These are phyloP conservation scores for Backusella sp. DNA, from an alignment of 192 early-diverging fungal species.

Conservation along the genomic window DNA sequence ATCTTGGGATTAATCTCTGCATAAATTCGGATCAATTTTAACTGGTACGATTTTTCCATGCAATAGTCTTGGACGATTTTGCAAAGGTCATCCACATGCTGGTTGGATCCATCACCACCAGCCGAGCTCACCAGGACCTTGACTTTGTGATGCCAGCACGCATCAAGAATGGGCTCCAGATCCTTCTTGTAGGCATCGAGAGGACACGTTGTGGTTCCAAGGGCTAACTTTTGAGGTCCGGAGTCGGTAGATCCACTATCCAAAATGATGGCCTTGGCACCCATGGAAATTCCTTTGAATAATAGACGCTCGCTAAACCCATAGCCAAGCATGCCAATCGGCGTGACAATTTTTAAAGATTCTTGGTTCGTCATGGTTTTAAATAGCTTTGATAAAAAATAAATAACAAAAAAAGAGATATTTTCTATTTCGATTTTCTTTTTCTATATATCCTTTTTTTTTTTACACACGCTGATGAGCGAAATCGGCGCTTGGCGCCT, in stretches of 20 bases:
- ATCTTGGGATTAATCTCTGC: neutral
- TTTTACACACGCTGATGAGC: neutral
- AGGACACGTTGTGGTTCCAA: constrained; percentile 14
- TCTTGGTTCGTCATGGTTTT: neutral
- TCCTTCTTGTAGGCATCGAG: constrained; percentile 16
- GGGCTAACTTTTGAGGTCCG: constrained; percentile 21
- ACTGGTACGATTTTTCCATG: neutral
- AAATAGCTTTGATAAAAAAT: neutral
- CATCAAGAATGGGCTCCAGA: constrained; percentile 10
- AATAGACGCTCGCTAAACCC: neutral
- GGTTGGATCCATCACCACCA: constrained; percentile 20
- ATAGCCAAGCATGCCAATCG: neutral
- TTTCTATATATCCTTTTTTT: neutral
- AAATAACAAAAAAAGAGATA: neutral
- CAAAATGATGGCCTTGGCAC: constrained; percentile 15
- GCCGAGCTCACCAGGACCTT: constrained; percentile 9
- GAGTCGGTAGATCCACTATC: constrained; percentile 21
- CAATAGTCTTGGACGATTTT: neutral
- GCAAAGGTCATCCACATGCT: constrained; percentile 11
- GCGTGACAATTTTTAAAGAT: neutral
- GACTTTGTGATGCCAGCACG: constrained; percentile 15
- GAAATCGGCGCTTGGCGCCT: neutral
- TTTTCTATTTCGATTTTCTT: neutral
- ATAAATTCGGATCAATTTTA: neutral
- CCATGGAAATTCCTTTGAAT: constrained; percentile 10